Evolutionary conservation across 768 basidiomycete species (phyloP).

Genomic region (Lanmaoa rubissima): DNA sequence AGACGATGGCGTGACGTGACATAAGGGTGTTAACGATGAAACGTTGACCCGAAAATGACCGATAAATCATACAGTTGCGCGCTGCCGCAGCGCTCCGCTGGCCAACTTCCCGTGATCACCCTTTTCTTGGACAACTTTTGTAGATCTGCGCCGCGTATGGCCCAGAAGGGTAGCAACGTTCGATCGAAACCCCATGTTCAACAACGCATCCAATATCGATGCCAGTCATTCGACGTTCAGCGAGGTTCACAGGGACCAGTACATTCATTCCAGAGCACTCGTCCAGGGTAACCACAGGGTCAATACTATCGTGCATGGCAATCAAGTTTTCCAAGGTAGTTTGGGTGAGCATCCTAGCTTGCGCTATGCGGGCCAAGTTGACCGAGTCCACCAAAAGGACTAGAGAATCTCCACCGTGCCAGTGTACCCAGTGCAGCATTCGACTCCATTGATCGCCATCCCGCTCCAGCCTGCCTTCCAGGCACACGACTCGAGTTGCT

Average conservation of each 20-base stretch:
- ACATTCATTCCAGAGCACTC: slow-evolving; percentile 6
- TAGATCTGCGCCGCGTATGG: too few relatives aligned
- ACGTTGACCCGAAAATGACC: too few relatives aligned
- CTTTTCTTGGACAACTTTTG: too few relatives aligned
- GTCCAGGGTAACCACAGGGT: slow-evolving; percentile 14
- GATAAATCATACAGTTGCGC: too few relatives aligned
- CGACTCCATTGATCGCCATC: slow-evolving; percentile 19
- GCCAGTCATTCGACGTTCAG: slow-evolving; percentile 22
- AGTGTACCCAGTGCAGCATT: slow-evolving; percentile 15
- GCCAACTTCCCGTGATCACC: too few relatives aligned
- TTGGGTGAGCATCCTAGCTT: slow-evolving; percentile 6
- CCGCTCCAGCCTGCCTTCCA: slow-evolving; percentile 7
- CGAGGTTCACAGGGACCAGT: slow-evolving; percentile 19
- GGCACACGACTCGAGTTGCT: slow-evolving; percentile 20
- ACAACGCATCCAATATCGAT: slow-evolving; percentile 18
- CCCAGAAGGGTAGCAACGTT: too few relatives aligned
- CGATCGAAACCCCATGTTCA: slow-evolving; percentile 12
- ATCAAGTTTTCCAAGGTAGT: slow-evolving; percentile 15
- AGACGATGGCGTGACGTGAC: too few relatives aligned
- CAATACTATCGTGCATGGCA: slow-evolving; percentile 19
- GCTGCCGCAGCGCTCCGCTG: too few relatives aligned
- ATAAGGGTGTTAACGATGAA: too few relatives aligned
- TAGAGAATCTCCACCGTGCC: slow-evolving; percentile 13
- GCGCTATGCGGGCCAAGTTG: not conserved
- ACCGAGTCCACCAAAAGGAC: slow-evolving; percentile 3